phyloP scores from a whole-genome alignment of 768 basidiomycete species.

The Tulasnella sp. region DNA sequence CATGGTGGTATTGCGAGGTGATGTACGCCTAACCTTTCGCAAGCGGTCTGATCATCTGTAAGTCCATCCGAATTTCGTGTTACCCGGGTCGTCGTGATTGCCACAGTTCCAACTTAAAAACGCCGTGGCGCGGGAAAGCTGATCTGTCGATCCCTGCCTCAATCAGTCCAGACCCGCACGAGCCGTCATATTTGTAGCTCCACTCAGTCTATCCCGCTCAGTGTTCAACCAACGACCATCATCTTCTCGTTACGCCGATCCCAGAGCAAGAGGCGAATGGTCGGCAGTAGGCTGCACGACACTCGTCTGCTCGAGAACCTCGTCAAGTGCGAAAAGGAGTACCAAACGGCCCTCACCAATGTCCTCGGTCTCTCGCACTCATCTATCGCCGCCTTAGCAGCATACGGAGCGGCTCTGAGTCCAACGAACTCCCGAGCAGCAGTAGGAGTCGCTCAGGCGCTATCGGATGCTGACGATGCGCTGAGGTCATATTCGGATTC shows the following conservation, averaged over 20 bases:
- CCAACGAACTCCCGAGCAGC: conserved; percentile 43
- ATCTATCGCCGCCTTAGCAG: conserved; percentile 53
- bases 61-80: too few species aligned
- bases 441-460: conserved; percentile 38
- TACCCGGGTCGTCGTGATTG: background rate
- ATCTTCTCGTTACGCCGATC: background rate
- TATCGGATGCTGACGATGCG: conserved; percentile 59
- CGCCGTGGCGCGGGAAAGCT: background rate
- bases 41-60: too few species aligned
- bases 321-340: conserved; percentile 58
- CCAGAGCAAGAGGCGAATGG: conserved; percentile 33
- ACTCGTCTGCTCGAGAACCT: conserved; percentile 60
- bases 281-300: conserved; percentile 54
- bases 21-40: too few species aligned
- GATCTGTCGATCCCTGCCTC: background rate
- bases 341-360: conserved; percentile 44
- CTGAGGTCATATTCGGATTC: conserved; percentile 46
- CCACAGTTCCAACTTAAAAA: background rate
- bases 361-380: conserved; percentile 49
- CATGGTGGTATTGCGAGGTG: too few species aligned
- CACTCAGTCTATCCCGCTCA: background rate
- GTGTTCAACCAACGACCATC: background rate
- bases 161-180: background rate
- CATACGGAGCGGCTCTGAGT: conserved; percentile 59
- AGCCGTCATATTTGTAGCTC: background rate